phyloP scores from a whole-genome alignment of 106 monocot species.

The Apostasia shenzhenica region DNA sequence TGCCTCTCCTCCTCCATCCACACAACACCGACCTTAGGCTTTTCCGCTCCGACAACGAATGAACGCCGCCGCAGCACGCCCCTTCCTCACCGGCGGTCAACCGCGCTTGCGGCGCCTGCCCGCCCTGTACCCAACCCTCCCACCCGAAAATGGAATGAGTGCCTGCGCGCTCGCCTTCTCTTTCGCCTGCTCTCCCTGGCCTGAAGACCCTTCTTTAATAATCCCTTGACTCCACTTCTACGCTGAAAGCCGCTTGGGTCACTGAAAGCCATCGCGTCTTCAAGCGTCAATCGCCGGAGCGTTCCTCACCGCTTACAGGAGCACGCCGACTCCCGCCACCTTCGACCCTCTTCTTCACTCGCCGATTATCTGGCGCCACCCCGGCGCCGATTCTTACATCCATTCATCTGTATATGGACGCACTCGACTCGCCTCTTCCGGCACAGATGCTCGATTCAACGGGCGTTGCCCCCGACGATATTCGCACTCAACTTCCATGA shows the following conservation, averaged over 20 bases:
- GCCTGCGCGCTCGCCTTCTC: conserved; percentile 49
- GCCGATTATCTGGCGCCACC: conserved; percentile 27
- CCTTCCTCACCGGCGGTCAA: conserved; percentile 54
- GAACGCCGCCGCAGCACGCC: conserved; percentile 10
- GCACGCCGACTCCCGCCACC: conserved; percentile 49
- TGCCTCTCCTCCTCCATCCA: conserved; percentile 36
- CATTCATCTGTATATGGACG: conserved; percentile 80
- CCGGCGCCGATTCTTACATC: conserved; percentile 45
- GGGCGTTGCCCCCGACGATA: conserved; percentile 57
- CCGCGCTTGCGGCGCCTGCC: conserved; percentile 50
- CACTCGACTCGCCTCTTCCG: conserved; percentile 59
- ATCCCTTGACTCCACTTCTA: conserved; percentile 75
- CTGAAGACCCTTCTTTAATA: conserved; percentile 49
- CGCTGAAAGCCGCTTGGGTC: conserved; percentile 42
- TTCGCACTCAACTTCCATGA: conserved; percentile 54
- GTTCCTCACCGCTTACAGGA: conserved; percentile 14
- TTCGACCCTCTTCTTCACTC: conserved; percentile 79
- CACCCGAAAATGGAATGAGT: conserved; percentile 39
- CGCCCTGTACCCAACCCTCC: no score
- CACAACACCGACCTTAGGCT: conserved; percentile 25
- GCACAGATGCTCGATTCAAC: conserved; percentile 75
- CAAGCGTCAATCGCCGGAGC: conserved; percentile 52
- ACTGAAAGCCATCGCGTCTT: conserved; percentile 62
- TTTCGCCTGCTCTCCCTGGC: conserved; percentile 18
- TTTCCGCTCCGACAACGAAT: conserved; percentile 19